Conservation (phyloP, 768 basidiomycete genomes). For the Collybiopsis confluens region DNA sequence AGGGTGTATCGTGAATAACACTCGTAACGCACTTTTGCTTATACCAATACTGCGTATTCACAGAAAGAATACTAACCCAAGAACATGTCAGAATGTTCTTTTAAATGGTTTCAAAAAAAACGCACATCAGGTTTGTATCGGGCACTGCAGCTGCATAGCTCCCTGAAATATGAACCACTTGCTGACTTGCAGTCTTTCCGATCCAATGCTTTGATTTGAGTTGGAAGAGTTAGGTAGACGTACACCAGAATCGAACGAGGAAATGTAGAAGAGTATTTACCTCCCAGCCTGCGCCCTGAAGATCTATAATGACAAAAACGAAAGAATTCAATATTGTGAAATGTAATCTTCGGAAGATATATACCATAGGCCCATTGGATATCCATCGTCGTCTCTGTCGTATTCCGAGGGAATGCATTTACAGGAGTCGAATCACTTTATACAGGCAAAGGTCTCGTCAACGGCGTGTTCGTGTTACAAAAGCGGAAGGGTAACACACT, state of each 20-base stretch:
- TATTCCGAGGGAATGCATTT: conserved; percentile 34
- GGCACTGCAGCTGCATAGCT: conserved; percentile 29
- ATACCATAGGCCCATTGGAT: conserved; percentile 29
- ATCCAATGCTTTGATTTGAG: conserved; percentile 27
- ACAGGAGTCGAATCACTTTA: conserved; percentile 34
- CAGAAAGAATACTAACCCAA: conserved; percentile 26
- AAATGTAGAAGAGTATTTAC: conserved; percentile 13
- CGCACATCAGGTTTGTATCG: conserved; percentile 25
- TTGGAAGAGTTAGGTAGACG: background rate
- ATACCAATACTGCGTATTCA: conserved; percentile 38
- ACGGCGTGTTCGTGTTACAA: background rate
- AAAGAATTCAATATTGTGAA: no score
- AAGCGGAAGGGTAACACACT: conserved; percentile 9
- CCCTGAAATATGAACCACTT: conserved; percentile 27
- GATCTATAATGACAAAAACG: no score
- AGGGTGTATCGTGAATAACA: no score
- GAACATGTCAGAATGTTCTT: no score
- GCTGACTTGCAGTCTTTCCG: conserved; percentile 15
- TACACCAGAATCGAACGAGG: no score
- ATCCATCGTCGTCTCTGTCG: conserved; percentile 17
- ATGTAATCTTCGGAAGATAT: no score
- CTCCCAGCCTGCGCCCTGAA: conserved; percentile 19
- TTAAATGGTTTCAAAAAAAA: no score
- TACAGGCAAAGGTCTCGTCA: background rate
- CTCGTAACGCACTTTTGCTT: conserved; percentile 30